Conservation (phyloP, 148 eudicot species). For the Dysphania ambrosioides region DNA sequence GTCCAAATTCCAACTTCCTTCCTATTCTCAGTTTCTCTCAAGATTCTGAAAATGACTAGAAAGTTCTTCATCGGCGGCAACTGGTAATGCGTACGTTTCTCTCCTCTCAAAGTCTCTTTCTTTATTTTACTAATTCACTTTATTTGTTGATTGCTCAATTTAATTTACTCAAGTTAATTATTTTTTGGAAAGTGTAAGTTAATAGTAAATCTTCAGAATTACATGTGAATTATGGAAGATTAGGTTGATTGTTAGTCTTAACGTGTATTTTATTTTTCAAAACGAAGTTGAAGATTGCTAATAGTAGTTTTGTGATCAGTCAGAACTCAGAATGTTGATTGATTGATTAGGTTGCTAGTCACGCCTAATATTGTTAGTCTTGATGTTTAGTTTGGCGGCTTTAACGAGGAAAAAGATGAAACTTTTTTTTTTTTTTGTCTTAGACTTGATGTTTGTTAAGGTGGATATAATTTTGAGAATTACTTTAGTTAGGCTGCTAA, state of each 20-base stretch:
- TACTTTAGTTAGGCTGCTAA: not conserved
- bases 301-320: too few relatives aligned
- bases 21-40: too few relatives aligned
- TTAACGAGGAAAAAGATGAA: too few relatives aligned
- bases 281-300: not conserved
- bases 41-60: constrained; percentile 37
- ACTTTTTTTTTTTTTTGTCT: too few relatives aligned
- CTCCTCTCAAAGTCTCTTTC: too few relatives aligned
- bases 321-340: not conserved
- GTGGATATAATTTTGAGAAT: not conserved
- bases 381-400: not conserved
- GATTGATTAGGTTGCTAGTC: not conserved
- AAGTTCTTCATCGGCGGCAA: constrained; percentile 59
- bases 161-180: too few relatives aligned
- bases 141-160: too few relatives aligned
- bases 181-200: too few relatives aligned
- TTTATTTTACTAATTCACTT: too few relatives aligned
- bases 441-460: not conserved
- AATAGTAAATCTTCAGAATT: too few relatives aligned
- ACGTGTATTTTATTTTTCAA: not conserved
- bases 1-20: too few relatives aligned
- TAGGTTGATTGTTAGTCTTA: not conserved
- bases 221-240: not conserved
- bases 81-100: constrained; percentile 53
- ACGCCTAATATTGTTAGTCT: not conserved